Conservation (phyloP, 768 basidiomycete species). For the Suillus cothurnatus region DNA sequence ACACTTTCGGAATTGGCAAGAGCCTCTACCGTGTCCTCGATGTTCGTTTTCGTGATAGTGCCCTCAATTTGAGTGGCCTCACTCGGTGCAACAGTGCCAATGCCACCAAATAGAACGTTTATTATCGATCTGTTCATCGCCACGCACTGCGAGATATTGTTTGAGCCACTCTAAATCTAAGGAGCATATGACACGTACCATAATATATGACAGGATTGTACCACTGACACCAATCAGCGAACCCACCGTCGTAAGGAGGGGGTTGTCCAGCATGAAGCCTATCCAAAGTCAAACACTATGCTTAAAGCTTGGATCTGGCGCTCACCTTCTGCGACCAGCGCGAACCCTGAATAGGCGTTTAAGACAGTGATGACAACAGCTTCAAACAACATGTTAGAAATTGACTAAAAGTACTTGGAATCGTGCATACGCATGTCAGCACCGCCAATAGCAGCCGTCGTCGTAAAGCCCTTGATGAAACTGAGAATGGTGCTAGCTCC, state of each 20-base stretch:
- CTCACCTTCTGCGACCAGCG: conserved; percentile 83
- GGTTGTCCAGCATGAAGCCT: conserved; percentile 90
- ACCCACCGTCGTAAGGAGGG: conserved; percentile 80
- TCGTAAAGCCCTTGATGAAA: conserved; percentile 85
- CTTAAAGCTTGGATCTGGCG: neutral
- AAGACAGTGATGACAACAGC: conserved; percentile 90
- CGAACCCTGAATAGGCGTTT: conserved; percentile 91
- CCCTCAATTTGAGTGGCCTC: conserved; percentile 83
- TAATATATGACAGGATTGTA: conserved; percentile 89
- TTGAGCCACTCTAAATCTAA: neutral
- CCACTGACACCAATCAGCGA: conserved; percentile 90
- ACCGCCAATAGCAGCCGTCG: conserved; percentile 89
- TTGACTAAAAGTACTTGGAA: conserved; percentile 11
- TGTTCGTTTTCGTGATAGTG: conserved; percentile 70
- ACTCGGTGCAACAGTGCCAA: conserved; percentile 53
- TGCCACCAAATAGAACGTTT: conserved; percentile 90
- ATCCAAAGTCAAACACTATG: conserved; percentile 1
- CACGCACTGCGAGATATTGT: conserved; percentile 59
- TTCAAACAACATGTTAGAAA: conserved; percentile 29
- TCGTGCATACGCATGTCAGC: conserved; percentile 84
- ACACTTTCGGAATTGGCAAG: conserved; percentile 81
- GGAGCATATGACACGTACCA: conserved; percentile 51
- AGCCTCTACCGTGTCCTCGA: conserved; percentile 82
- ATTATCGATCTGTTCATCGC: conserved; percentile 89
- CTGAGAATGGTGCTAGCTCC: conserved; percentile 73